A percentile compares a stretch with the other conserved stretches of the same genome.
phyloP scores from a whole-genome alignment of 305 asterid species.

The Coffea humblotiana region DNA sequence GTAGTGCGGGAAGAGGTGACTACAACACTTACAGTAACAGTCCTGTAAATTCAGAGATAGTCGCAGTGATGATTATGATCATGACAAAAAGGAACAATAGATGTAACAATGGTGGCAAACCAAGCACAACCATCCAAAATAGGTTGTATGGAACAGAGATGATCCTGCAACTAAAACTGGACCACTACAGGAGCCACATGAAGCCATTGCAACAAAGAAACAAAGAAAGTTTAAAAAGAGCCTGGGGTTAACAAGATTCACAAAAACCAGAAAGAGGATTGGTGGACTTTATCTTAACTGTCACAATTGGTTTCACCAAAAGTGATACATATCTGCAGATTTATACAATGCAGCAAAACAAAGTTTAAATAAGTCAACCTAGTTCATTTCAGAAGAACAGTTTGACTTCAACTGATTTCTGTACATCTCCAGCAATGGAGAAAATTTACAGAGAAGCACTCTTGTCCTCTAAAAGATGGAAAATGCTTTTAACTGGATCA shows the following conservation, averaged over 20 bases:
- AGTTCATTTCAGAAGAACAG: slow-evolving; percentile 29
- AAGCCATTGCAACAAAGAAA: slow-evolving; percentile 28
- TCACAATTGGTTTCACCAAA: slow-evolving; percentile 52
- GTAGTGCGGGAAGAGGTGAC: neutral
- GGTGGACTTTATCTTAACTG: slow-evolving; percentile 25
- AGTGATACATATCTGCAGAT: slow-evolving; percentile 50
- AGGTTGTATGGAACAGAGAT: neutral
- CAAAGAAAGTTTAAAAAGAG: slow-evolving; percentile 12
- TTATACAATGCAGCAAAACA: slow-evolving; percentile 46
- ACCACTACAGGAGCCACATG: slow-evolving; percentile 22
- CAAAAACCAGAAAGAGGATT: slow-evolving; percentile 33
- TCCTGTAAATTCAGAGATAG: neutral
- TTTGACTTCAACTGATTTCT: slow-evolving; percentile 51
- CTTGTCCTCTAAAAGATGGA: slow-evolving; percentile 52
- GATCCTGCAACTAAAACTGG: neutral
- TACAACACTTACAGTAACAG: neutral
- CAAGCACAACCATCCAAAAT: slow-evolving; percentile 5
- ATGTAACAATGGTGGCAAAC: neutral
- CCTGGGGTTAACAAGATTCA: slow-evolving; percentile 33
- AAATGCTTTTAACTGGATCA: slow-evolving; percentile 39
- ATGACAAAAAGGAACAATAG: neutral
- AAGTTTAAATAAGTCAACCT: slow-evolving; percentile 51
- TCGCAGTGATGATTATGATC: neutral
- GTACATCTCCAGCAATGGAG: slow-evolving; percentile 63
- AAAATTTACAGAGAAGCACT: slow-evolving; percentile 61